Conservation (phyloP, 1,139 yeast genomes). For the Sugiyamaella neomexicana region DNA sequence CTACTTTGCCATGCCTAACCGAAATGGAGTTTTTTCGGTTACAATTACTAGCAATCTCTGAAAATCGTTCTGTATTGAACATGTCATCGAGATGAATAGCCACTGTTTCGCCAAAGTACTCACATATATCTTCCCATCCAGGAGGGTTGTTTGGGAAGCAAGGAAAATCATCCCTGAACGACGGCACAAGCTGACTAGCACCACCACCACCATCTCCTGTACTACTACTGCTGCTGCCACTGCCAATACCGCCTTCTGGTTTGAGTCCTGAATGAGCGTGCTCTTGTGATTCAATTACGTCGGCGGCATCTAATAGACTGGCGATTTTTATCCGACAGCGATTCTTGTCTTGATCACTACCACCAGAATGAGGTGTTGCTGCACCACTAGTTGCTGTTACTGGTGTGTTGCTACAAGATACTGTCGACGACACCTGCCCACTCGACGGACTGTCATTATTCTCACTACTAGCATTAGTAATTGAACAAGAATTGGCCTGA, state of each 20-base stretch:
- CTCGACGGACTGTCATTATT: slow-evolving; percentile 6
- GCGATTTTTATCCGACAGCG: slow-evolving; percentile 32
- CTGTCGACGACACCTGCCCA: slow-evolving; percentile 12
- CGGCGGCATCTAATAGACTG: slow-evolving; percentile 36
- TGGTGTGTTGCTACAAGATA: slow-evolving; percentile 11
- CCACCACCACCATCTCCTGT: not conserved
- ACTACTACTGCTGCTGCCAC: not conserved
- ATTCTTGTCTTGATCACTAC: slow-evolving; percentile 11
- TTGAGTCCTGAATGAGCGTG: not conserved
- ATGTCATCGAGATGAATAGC: slow-evolving; percentile 34
- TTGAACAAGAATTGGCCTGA: not conserved
- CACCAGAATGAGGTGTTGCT: slow-evolving; percentile 1
- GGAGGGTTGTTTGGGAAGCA: slow-evolving; percentile 14
- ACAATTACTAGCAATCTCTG: slow-evolving; percentile 18
- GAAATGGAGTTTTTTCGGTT: not conserved
- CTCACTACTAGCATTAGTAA: not conserved
- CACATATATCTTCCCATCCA: slow-evolving; percentile 33
- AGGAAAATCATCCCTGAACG: slow-evolving; percentile 1
- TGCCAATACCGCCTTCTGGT: no score
- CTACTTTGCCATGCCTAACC: slow-evolving; percentile 10
- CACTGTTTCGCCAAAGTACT: slow-evolving; percentile 27
- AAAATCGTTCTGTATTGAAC: slow-evolving; percentile 31
- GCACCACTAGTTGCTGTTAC: not conserved
- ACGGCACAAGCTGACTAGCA: not conserved
- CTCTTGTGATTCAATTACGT: slow-evolving; percentile 26